phyloP scores from a whole-genome alignment of 2,329 filamentous ascomycete species.

The Aspergillus vadensis region DNA sequence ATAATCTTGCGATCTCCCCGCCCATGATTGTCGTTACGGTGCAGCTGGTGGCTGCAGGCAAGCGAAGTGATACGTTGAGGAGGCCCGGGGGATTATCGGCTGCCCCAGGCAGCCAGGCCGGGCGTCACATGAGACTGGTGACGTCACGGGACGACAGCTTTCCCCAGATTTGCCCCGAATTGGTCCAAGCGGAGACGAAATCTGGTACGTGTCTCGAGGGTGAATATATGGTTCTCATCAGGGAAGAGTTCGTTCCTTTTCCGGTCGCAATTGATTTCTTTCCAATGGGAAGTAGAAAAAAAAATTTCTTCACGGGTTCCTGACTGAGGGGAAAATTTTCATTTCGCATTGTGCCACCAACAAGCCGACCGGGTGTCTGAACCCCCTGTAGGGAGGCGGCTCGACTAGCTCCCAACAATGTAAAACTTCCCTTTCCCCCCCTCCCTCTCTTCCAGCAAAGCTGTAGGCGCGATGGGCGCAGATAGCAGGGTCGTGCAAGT shows the following conservation, averaged over 20 bases:
- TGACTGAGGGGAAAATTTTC: neutral
- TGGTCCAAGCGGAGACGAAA: neutral
- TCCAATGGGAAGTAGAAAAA: no score
- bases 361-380: neutral
- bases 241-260: neutral
- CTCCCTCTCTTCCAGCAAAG: neutral
- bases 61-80: neutral
- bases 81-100: neutral
- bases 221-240: neutral
- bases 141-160: conserved; percentile 15
- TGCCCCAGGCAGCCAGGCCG: neutral
- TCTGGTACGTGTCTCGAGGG: neutral
- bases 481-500: neutral
- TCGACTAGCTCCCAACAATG: neutral
- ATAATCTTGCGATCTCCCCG: neutral
- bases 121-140: neutral
- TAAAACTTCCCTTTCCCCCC: neutral
- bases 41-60: conserved; percentile 2
- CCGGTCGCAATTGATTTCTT: neutral
- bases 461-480: neutral
- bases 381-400: neutral
- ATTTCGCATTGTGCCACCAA: conserved; percentile 2
- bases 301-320: neutral
- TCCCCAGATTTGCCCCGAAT: conserved; percentile 16
- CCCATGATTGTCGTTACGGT: neutral